Evolutionary conservation across 257 asterid species (phyloP).

Genomic region (Pogostemon cablin): DNA sequence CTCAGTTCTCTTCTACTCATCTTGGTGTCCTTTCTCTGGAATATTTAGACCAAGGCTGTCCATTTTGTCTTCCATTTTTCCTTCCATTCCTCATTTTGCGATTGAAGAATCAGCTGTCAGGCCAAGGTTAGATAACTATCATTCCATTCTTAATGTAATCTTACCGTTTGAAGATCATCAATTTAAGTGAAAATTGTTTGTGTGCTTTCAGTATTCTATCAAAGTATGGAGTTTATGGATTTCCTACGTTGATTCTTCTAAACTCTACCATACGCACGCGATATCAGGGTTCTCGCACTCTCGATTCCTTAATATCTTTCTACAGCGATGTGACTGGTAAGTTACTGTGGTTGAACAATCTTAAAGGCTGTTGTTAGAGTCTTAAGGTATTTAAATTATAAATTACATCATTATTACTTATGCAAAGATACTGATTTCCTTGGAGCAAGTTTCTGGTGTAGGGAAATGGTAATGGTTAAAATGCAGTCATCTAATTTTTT

Average conservation of each 20-base stretch:
- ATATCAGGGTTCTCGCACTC: conserved; percentile 83
- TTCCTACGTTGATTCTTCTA: conserved; percentile 77
- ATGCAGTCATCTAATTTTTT: neutral
- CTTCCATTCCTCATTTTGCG: conserved; percentile 89
- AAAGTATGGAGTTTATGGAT: conserved; percentile 94
- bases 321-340: conserved; percentile 81
- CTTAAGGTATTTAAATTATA: neutral
- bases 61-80: conserved; percentile 68
- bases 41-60: conserved; percentile 70
- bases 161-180: conserved; percentile 25
- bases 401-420: neutral
- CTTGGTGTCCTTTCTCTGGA: conserved; percentile 97
- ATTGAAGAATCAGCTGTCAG: conserved; percentile 88
- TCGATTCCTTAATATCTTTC: conserved; percentile 72
- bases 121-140: conserved; percentile 71
- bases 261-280: conserved; percentile 82
- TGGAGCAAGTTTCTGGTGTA: neutral
- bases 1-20: conserved; percentile 87
- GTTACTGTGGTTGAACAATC: conserved; percentile 22
- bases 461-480: neutral
- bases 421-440: neutral
- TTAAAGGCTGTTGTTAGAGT: neutral
- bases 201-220: conserved; percentile 75
- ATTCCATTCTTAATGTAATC: conserved; percentile 16
- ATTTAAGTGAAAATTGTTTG: conserved; percentile 27